A percentile compares a stretch with the other conserved stretches of the same genome.
Evolutionary conservation across 495 filamentous ascomycete species (phyloP).

Genomic region (Apodospora peruviana): DNA sequence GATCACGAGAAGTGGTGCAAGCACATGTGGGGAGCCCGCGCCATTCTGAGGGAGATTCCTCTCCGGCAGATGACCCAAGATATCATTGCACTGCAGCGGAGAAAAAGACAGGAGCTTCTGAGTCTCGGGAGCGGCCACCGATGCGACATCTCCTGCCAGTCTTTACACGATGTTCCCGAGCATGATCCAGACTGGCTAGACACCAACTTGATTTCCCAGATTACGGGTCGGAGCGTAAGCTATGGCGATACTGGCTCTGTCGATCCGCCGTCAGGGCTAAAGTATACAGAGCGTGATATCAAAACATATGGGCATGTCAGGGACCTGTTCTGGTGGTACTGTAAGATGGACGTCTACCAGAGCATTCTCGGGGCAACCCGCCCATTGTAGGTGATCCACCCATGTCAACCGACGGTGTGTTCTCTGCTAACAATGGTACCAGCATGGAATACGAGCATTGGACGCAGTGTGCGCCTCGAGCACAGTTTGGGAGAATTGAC

Average conservation of each 20-base stretch:
- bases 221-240: constrained; percentile 31
- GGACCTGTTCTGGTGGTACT: constrained; percentile 96
- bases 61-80: constrained; percentile 61
- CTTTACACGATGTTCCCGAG: constrained; percentile 9
- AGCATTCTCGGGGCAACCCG: constrained; percentile 81
- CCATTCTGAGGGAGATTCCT: constrained; percentile 78
- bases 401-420: not conserved
- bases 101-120: constrained; percentile 19
- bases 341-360: constrained; percentile 87
- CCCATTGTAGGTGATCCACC: constrained; percentile 46
- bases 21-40: constrained; percentile 78
- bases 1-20: constrained; percentile 95
- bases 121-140: constrained; percentile 17
- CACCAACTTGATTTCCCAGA: constrained; percentile 26
- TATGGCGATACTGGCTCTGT: constrained; percentile 24
- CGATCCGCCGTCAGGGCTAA: not conserved
- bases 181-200: constrained; percentile 26
- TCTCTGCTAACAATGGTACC: not conserved
- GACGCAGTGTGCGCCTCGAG: constrained; percentile 80
- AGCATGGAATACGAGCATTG: constrained; percentile 77
- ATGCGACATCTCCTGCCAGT: constrained; percentile 12
- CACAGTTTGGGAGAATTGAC: constrained; percentile 69
- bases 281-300: constrained; percentile 64
- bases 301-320: constrained; percentile 73
- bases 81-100: constrained; percentile 55